A percentile compares a stretch with the other conserved stretches of the same genome.
phyloP scores from a whole-genome alignment of 2,329 filamentous ascomycete genomes.

The Penicillium italicum region DNA sequence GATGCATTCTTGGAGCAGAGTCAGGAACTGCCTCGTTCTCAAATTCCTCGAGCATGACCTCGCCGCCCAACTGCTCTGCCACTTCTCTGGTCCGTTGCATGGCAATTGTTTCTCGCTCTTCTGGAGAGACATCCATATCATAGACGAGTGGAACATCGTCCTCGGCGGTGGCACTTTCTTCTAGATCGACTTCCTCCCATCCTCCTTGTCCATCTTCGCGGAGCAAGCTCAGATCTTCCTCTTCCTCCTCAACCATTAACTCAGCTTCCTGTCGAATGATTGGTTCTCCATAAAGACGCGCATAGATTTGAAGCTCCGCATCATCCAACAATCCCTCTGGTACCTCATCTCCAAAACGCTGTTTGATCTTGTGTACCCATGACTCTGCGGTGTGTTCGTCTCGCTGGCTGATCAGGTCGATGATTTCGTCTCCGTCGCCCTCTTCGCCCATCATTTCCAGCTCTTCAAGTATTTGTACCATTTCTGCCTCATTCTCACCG shows the following conservation, averaged over 20 bases:
- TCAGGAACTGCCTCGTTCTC: slow-evolving; percentile 40
- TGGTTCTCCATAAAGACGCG: slow-evolving; percentile 75
- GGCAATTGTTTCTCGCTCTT: slow-evolving; percentile 29
- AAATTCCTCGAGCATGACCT: slow-evolving; percentile 45
- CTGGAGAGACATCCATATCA: slow-evolving; percentile 28
- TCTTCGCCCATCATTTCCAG: slow-evolving; percentile 31
- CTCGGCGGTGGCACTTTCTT: slow-evolving; percentile 16
- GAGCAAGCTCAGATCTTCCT: slow-evolving; percentile 33
- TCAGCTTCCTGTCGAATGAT: slow-evolving; percentile 36
- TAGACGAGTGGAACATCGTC: slow-evolving; percentile 28
- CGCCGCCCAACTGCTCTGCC: slow-evolving; percentile 38
- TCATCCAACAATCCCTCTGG: slow-evolving; percentile 67
- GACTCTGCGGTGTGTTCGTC: slow-evolving; percentile 33
- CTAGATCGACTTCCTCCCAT: slow-evolving; percentile 36
- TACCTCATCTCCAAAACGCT: slow-evolving; percentile 71
- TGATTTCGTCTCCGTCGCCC: slow-evolving; percentile 28
- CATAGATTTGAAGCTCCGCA: slow-evolving; percentile 72
- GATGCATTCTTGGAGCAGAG: slow-evolving; percentile 61
- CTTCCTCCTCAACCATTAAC: slow-evolving; percentile 25
- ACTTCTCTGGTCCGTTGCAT: slow-evolving; percentile 39
- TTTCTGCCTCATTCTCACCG: slow-evolving; percentile 33
- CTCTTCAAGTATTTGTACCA: slow-evolving; percentile 36
- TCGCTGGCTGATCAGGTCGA: slow-evolving; percentile 29
- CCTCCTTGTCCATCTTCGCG: slow-evolving; percentile 39
- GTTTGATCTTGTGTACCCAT: slow-evolving; percentile 65